Evolutionary conservation across 208 protist species (phyloP).

Genomic region (Angomonas desouzai): DNA sequence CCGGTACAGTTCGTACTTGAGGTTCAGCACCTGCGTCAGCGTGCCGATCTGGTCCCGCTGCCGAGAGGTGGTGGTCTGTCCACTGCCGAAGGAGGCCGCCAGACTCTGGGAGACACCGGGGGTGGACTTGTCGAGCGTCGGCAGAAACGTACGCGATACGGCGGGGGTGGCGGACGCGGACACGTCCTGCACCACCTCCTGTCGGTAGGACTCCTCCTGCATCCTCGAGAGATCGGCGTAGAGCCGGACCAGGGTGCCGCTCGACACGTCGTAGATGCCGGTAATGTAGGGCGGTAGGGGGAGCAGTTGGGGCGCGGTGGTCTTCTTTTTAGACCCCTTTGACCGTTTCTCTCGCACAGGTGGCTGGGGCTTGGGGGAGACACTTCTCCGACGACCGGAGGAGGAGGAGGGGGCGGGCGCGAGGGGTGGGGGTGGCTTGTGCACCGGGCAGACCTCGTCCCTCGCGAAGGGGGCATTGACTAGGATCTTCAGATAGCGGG

Average conservation of each 20-base stretch:
- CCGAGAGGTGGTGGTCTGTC: background rate
- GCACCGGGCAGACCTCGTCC: constrained; percentile 14
- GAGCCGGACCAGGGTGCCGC: constrained; percentile 63
- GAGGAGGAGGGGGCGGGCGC: background rate
- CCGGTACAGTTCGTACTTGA: constrained; percentile 25
- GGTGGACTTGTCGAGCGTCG: background rate
- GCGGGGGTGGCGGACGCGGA: background rate
- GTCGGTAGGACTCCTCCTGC: background rate
- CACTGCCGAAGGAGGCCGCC: background rate
- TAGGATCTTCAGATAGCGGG: constrained; percentile 85
- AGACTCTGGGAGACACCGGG: constrained; percentile 8
- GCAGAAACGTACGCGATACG: constrained; percentile 8
- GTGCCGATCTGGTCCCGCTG: background rate
- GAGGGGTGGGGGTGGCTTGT: constrained; percentile 11
- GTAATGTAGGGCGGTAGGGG: constrained; percentile 72
- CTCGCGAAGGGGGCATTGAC: constrained; percentile 68
- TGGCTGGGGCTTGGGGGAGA: background rate
- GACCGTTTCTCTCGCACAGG: background rate
- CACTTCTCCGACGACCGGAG: background rate
- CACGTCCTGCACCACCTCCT: background rate
- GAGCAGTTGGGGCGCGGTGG: constrained; percentile 26
- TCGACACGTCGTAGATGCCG: constrained; percentile 80
- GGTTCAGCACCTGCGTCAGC: background rate
- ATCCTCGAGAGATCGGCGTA: background rate
- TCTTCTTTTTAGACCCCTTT: constrained; percentile 7